Conservation (phyloP, 208 protist genomes). For the Leishmania major region DNA sequence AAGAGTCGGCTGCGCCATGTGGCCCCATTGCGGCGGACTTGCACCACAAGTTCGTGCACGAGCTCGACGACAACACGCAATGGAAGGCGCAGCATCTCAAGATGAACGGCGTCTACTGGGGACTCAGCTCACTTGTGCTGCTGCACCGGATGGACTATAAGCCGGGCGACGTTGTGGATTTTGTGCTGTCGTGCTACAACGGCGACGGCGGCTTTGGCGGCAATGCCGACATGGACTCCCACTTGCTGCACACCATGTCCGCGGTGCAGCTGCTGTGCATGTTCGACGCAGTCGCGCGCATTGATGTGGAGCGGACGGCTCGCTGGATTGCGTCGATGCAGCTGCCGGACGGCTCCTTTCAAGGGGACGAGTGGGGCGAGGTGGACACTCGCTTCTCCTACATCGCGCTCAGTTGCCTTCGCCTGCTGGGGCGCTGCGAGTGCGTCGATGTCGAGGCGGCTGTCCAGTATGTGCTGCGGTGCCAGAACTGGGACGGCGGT, state of each 20-base stretch:
- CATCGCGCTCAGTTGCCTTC: conserved; percentile 95
- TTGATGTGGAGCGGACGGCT: conserved; percentile 74
- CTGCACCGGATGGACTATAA: conserved; percentile 79
- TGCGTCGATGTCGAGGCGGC: conserved; percentile 90
- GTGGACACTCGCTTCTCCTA: conserved; percentile 99
- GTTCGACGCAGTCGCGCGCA: conserved; percentile 62
- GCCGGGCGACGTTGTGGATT: conserved; percentile 88
- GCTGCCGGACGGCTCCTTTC: conserved; percentile 97
- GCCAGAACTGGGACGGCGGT: conserved; percentile 99
- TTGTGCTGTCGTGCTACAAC: conserved; percentile 94
- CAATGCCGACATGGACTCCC: conserved; percentile 96
- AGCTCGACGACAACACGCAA: conserved; percentile 81
- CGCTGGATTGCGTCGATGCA: conserved; percentile 93
- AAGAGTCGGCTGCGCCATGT: background rate
- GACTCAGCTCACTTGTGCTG: conserved; percentile 86
- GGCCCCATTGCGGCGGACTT: conserved; percentile 49
- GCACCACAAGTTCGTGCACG: conserved; percentile 79
- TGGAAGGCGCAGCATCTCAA: conserved; percentile 97
- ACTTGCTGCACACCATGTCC: conserved; percentile 98
- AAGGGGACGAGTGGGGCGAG: conserved; percentile 99
- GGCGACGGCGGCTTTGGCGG: conserved; percentile 98
- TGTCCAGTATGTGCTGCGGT: conserved; percentile 91
- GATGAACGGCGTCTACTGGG: conserved; percentile 98
- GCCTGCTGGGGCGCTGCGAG: conserved; percentile 86
- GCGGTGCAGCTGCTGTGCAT: conserved; percentile 96